phyloP scores from a whole-genome alignment of 768 basidiomycete species.

The Mycena metata region DNA sequence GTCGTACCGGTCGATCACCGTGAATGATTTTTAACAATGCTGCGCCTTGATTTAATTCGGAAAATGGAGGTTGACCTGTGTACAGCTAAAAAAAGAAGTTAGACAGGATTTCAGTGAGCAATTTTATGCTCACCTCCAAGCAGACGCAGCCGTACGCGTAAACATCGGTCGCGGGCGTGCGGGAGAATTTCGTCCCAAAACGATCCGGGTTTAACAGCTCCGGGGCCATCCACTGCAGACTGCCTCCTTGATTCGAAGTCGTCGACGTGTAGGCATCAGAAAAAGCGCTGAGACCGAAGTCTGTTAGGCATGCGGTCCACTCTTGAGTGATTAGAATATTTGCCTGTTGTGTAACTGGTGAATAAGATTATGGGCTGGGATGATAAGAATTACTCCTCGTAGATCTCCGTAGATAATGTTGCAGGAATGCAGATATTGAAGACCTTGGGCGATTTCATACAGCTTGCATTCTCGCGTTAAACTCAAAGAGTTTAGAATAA shows the following conservation, averaged over 20 bases:
- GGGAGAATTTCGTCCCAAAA: background rate
- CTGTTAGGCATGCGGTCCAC: slow-evolving; percentile 17
- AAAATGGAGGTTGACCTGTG: too few species aligned
- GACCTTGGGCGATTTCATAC: slow-evolving; percentile 33
- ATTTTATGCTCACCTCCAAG: slow-evolving; percentile 43
- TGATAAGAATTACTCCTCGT: background rate
- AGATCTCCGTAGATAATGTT: slow-evolving; percentile 4
- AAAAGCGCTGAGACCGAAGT: slow-evolving; percentile 13
- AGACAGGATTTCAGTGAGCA: too few species aligned
- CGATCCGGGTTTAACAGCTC: slow-evolving; percentile 7
- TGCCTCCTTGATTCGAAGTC: slow-evolving; percentile 2
- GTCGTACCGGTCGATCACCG: too few species aligned
- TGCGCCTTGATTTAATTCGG: too few species aligned
- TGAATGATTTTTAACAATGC: too few species aligned
- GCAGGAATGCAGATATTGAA: background rate
- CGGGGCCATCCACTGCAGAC: slow-evolving; percentile 8
- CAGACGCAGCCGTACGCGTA: slow-evolving; percentile 51
- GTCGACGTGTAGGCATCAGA: background rate
- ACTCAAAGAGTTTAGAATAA: too few species aligned
- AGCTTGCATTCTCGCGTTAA: slow-evolving; percentile 11
- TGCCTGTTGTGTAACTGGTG: background rate
- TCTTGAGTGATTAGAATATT: slow-evolving; percentile 13
- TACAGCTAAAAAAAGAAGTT: too few species aligned
- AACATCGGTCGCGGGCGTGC: slow-evolving; percentile 29
- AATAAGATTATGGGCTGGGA: too few species aligned